Evolutionary conservation across 345 rosid species (phyloP), one percentile per base, ranked within the genome.

Genomic region (Salix suchowensis): DNA sequence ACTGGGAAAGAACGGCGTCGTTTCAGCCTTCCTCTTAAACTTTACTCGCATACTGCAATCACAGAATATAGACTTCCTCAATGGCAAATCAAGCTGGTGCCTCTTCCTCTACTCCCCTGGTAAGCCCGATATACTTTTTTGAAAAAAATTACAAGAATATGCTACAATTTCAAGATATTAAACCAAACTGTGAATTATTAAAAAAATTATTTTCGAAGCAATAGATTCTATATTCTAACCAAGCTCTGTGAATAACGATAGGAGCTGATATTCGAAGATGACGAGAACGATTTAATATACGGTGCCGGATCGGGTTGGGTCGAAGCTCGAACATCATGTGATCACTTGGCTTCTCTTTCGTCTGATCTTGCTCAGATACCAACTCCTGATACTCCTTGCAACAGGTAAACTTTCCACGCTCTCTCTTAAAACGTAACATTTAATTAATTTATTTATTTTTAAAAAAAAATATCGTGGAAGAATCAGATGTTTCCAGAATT

Each of bases 221-320:
- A 8, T 37, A 19, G 44, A 14, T 67, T 34, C 24, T 67, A 67
- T 36, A 34, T 19, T 18, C 39, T 32, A 58, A 58, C 6, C 16
- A 30, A 14, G 40, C 14, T 34, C 13, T 21, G 64, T 55, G 48
- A 52, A 54, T 32, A 19, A 52, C 48, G n/a, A 24, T 58, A 89
- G 92, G 88, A 76, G 65, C 66, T 36, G 40, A 48, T 55, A 58
- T 11, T 76, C 26, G 90, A 76, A 73, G 77, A 77, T 55, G 90
- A 87, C 13, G 90, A 80, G 21, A 76, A 61, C 3, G 87, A 86
- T 60, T 82, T 83, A 69, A 39, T 78, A 14, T 58, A 74, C 75
- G 97, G 97, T 54, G 88, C 90, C 11, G 97, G 81, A 61, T 90
- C 97, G 24, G 98, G 97, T 68, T 94, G 97, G 98, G 97, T 94